Conservation (phyloP, 2,329 filamentous ascomycete species). For the Ophiostoma sp. region DNA sequence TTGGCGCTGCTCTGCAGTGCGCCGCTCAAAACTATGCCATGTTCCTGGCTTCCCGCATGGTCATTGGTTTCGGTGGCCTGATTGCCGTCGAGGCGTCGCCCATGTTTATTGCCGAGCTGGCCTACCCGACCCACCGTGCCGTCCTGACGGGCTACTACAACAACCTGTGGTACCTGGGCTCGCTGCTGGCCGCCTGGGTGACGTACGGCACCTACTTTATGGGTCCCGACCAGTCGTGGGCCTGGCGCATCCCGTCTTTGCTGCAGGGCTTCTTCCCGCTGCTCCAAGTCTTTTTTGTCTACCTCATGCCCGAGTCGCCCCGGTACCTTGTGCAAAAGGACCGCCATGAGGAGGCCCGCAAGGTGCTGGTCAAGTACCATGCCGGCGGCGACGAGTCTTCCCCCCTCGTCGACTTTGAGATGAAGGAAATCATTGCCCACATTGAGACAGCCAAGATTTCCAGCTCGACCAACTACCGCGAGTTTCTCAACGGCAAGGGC, state of each 20-base stretch:
- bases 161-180: constrained; percentile 33
- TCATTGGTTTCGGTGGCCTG: constrained; percentile 14
- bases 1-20: constrained; percentile 39
- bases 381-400: constrained; percentile 35
- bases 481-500: constrained; percentile 38
- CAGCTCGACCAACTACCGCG: constrained; percentile 35
- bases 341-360: constrained; percentile 32
- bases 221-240: constrained; percentile 38
- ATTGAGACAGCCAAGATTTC: constrained; percentile 12
- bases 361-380: constrained; percentile 39
- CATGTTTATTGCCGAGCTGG: constrained; percentile 27
- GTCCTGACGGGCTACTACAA: constrained; percentile 26
- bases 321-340: constrained; percentile 29
- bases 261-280: constrained; percentile 47
- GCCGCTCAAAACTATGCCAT: constrained; percentile 29
- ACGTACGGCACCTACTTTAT: constrained; percentile 36
- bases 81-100: constrained; percentile 20
- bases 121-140: constrained; percentile 28
- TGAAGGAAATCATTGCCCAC: constrained; percentile 19
- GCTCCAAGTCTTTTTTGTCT: constrained; percentile 18
- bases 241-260: constrained; percentile 62
- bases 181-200: constrained; percentile 39
- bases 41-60: constrained; percentile 6
- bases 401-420: constrained; percentile 55
- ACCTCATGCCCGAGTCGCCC: constrained; percentile 19